A percentile compares a stretch with the other conserved stretches of the same genome.
Evolutionary conservation across 2,329 filamentous ascomycete species (phyloP).

Genomic region (Aureobasidium sp.): DNA sequence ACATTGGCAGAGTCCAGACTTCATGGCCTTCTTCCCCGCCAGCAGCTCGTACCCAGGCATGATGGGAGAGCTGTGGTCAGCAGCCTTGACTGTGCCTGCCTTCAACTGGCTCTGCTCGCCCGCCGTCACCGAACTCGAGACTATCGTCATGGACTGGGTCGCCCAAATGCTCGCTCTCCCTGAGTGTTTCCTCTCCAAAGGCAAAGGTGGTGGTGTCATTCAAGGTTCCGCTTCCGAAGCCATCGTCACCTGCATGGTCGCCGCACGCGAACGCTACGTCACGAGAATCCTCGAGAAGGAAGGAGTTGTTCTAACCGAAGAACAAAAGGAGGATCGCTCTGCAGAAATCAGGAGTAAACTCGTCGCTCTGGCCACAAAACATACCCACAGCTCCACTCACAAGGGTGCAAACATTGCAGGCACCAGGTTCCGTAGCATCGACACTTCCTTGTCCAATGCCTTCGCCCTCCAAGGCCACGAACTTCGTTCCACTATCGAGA

Average conservation of each 20-base stretch:
- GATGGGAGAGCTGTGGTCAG: constrained; percentile 85
- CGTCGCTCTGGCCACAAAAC: constrained; percentile 71
- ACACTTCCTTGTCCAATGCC: constrained; percentile 52
- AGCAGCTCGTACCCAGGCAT: constrained; percentile 75
- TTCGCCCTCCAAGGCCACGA: constrained; percentile 62
- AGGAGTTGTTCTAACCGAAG: constrained; percentile 30
- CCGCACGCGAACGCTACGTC: constrained; percentile 73
- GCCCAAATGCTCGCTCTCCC: constrained; percentile 68
- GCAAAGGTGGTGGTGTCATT: constrained; percentile 82
- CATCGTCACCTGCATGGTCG: constrained; percentile 76
- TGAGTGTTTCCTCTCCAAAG: constrained; percentile 62
- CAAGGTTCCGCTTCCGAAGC: constrained; percentile 87
- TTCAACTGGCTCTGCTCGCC: constrained; percentile 98
- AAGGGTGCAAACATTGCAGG: constrained; percentile 84
- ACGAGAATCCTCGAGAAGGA: constrained; percentile 48
- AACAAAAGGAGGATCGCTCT: constrained; percentile 61
- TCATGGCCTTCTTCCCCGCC: constrained; percentile 92
- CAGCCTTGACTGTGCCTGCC: constrained; percentile 78
- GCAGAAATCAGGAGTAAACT: constrained; percentile 60
- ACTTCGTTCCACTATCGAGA: constrained; percentile 54
- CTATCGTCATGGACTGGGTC: constrained; percentile 86
- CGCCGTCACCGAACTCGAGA: constrained; percentile 87
- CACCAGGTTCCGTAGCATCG: constrained; percentile 66
- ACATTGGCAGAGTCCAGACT: constrained; percentile 90
- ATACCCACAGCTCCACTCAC: constrained; percentile 74